Evolutionary conservation across 768 basidiomycete genomes (phyloP).

Genomic region (Tylopilus subfusipes): DNA sequence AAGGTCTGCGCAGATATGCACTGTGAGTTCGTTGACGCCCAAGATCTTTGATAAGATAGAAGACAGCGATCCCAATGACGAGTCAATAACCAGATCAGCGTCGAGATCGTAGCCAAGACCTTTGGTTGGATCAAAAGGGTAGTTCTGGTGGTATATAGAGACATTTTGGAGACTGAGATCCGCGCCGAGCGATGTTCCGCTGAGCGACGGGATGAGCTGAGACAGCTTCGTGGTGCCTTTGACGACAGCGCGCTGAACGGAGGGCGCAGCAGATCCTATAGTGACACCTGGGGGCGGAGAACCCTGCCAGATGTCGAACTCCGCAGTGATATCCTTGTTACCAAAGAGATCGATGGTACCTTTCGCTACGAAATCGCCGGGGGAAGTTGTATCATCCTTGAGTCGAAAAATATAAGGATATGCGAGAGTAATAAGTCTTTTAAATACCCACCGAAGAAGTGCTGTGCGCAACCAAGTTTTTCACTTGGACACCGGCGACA

Average conservation of each 20-base stretch:
- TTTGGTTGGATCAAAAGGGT: slow-evolving; percentile 1
- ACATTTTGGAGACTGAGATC: slow-evolving; percentile 2
- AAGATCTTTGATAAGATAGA: background rate
- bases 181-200: background rate
- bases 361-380: background rate
- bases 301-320: slow-evolving; percentile 5
- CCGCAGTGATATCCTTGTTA: background rate
- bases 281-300: slow-evolving; percentile 2
- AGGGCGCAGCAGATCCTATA: background rate
- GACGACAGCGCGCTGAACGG: background rate
- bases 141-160: slow-evolving; percentile 9
- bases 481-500: background rate
- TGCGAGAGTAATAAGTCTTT: background rate
- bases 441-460: background rate
- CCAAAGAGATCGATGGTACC: slow-evolving; percentile 6
- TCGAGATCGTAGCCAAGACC: slow-evolving; percentile 1
- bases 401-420: background rate
- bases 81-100: background rate
- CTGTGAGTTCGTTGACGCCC: background rate
- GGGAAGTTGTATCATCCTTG: background rate
- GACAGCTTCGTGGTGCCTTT: slow-evolving; percentile 4
- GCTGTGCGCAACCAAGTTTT: background rate
- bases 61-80: background rate
- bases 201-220: slow-evolving; percentile 1
- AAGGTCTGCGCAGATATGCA: background rate